Percentiles rank a stretch among this genome's conserved stretches.
Conservation (phyloP, 768 basidiomycete species). For the Lepiota venenata region DNA sequence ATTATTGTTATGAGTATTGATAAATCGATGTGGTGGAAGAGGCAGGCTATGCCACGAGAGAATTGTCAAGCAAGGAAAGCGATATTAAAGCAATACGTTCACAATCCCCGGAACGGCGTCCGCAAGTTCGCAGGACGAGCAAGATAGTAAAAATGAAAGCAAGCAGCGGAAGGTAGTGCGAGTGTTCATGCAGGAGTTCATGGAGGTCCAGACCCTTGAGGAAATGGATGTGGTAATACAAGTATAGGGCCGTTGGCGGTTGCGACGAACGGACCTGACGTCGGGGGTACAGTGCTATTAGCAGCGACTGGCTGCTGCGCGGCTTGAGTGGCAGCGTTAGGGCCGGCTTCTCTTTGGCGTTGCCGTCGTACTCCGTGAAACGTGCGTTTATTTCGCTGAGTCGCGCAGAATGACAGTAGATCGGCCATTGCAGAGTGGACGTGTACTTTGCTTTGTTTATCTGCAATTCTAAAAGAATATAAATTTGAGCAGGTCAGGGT, state of each 20-base stretch:
- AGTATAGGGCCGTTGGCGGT: background rate
- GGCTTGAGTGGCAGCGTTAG: slow-evolving; percentile 8
- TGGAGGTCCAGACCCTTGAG: background rate
- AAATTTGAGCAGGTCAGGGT: background rate
- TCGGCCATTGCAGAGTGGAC: slow-evolving; percentile 49
- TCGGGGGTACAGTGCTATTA: no score
- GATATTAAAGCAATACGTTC: no score
- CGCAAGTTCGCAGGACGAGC: background rate
- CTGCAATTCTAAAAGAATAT: slow-evolving; percentile 36
- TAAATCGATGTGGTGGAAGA: no score
- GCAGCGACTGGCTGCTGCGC: background rate
- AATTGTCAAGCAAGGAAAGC: no score
- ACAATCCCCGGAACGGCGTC: no score
- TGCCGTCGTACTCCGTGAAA: slow-evolving; percentile 18
- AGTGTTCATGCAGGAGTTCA: no score
- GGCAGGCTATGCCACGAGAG: no score
- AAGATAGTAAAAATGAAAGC: background rate
- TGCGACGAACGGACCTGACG: background rate
- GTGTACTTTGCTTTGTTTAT: slow-evolving; percentile 51
- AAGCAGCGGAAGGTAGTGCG: background rate
- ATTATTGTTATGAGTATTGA: no score
- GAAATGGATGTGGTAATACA: slow-evolving; percentile 1
- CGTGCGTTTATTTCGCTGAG: slow-evolving; percentile 41
- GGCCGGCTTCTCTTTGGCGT: slow-evolving; percentile 15
- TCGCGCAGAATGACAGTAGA: slow-evolving; percentile 45